Percentiles rank a stretch among this genome's conserved stretches.
phyloP scores from a whole-genome alignment of 768 basidiomycete genomes.

The Hirschioporus abietinus region DNA sequence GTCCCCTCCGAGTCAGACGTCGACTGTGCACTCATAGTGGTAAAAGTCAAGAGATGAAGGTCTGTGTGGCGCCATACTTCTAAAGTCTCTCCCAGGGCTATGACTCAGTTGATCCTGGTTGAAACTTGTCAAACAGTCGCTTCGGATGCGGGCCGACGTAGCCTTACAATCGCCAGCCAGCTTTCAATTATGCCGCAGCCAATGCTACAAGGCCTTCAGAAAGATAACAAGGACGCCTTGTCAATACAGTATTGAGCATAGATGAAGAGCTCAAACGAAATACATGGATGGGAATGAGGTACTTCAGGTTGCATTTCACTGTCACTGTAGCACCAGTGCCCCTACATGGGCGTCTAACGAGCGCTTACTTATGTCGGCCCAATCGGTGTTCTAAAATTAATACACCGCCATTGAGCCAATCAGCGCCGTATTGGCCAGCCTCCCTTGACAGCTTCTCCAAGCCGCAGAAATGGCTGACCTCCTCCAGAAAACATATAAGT shows the following conservation, averaged over 20 bases:
- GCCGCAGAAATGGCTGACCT: too few species aligned
- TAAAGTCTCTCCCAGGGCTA: not conserved
- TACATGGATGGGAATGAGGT: too few species aligned
- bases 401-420: not conserved
- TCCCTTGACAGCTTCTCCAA: too few species aligned
- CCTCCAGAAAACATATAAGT: not conserved
- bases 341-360: not conserved
- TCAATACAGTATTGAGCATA: too few species aligned
- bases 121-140: not conserved
- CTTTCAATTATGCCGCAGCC: too few species aligned
- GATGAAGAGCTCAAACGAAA: too few species aligned
- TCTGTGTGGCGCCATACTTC: not conserved
- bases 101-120: not conserved
- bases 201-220: too few species aligned
- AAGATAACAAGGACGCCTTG: too few species aligned
- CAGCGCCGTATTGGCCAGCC: too few species aligned
- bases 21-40: not conserved
- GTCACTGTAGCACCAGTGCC: too few species aligned
- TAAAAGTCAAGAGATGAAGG: not conserved
- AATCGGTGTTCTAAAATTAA: not conserved
- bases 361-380: not conserved
- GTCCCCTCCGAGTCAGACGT: slow-evolving; percentile 4
- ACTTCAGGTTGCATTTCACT: too few species aligned
- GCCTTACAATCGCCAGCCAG: too few species aligned
- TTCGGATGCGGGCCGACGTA: not conserved